Evolutionary conservation across 1,284 basidiomycete genomes (phyloP).

Genomic region (Boletus smithii): DNA sequence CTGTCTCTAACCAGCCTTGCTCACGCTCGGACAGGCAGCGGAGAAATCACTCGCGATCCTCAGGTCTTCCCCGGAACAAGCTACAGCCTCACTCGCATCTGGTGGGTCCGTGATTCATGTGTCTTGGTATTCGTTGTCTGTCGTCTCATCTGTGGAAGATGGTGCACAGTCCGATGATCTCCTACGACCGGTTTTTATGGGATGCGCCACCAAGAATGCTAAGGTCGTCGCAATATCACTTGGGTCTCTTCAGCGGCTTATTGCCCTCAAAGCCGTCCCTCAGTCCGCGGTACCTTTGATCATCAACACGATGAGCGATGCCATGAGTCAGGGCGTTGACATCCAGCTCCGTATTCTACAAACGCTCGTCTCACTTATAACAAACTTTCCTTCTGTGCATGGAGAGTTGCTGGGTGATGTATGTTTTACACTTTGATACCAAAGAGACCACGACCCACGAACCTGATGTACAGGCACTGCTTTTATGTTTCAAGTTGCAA

Average conservation of each 20-base stretch:
- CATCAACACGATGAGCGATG: slow-evolving; percentile 77
- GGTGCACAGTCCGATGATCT: slow-evolving; percentile 77
- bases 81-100: slow-evolving; percentile 57
- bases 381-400: slow-evolving; percentile 80
- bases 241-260: slow-evolving; percentile 87
- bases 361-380: slow-evolving; percentile 84
- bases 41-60: slow-evolving; percentile 82
- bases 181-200: slow-evolving; percentile 88
- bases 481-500: slow-evolving; percentile 92
- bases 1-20: not conserved
- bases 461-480: slow-evolving; percentile 58
- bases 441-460: not conserved
- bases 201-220: slow-evolving; percentile 88
- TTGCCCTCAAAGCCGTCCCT: slow-evolving; percentile 83
- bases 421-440: slow-evolving; percentile 28
- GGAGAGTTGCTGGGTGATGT: slow-evolving; percentile 79
- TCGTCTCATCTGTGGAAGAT: slow-evolving; percentile 45
- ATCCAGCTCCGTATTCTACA: slow-evolving; percentile 92
- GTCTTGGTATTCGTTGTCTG: not conserved
- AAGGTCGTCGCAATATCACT: slow-evolving; percentile 94
- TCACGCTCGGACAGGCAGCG: slow-evolving; percentile 54
- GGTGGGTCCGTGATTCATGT: slow-evolving; percentile 42
- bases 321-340: slow-evolving; percentile 91
- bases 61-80: slow-evolving; percentile 69
- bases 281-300: slow-evolving; percentile 75